Base-by-base conservation (phyloP, 192 early-diverging fungal genomes). In the Gaertneriomyces sp. region DNA sequence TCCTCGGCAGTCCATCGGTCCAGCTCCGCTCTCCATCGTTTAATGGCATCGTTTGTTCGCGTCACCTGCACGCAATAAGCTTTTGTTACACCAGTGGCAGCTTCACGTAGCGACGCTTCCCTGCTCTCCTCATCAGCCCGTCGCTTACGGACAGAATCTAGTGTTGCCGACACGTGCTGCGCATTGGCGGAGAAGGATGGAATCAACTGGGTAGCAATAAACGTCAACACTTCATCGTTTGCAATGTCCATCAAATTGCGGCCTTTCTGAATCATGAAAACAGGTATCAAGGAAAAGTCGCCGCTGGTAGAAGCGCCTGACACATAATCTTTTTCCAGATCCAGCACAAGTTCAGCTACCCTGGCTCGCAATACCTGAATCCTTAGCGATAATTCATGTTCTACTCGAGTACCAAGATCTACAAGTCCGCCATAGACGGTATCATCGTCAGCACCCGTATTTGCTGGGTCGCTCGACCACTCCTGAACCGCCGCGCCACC, bases 11-110 rank as follows among this genome's bases (percentile, higher is more conserved):
- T 47, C 54, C 65, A 49, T 17, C 19, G 11, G 12, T 42, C 65
- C 47, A 68, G 17, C 33, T 60, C 66, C 2, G 20, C 58, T 42
- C 25, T 68, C 57, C 66, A 60, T 11, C 9, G 7, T 58, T 68
- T 68, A 20, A 68, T 19, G 6, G 58, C 25, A 16, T 42, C 40
- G 45, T 68, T 58, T n/a, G 60, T 42, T 2, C 58, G 42, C 46
- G 40, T 6, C 6, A 68, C 66, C 12, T 51, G 25, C 17, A 20
- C 45, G 45, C 66, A 68, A 43, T 68, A 68, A 25, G 42, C 58
- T 40, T 33, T 41, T 42, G 66, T 60, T 5, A 41, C 57, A n/a
- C 33, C 8, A 6, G 60, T 38, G n/a, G 66, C 66, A n/a, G 56
- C 50, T 6, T 43, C 42, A 7, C 45, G 42, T 25, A 68, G 7